Evolutionary conservation across 768 basidiomycete genomes (phyloP).

Genomic region (Mycena chlorophos): DNA sequence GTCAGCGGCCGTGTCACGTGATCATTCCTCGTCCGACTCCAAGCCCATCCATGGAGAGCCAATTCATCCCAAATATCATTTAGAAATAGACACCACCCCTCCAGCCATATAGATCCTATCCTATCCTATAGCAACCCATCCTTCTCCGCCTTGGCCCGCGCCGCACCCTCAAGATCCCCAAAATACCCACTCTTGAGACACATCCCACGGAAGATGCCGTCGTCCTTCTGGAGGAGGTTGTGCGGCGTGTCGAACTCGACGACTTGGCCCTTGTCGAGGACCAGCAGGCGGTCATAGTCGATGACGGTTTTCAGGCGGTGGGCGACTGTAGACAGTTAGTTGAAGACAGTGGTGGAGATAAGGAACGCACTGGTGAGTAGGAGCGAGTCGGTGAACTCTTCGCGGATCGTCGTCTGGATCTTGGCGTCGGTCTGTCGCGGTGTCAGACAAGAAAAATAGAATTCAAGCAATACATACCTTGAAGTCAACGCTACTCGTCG

Average conservation of each 20-base stretch:
- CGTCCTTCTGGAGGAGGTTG: slow-evolving; percentile 61
- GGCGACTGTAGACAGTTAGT: slow-evolving; percentile 48
- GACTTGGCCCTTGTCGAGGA: slow-evolving; percentile 74
- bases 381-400: slow-evolving; percentile 77
- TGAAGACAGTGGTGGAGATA: neutral
- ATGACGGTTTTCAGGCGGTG: slow-evolving; percentile 78
- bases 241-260: slow-evolving; percentile 73
- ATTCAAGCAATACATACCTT: neutral
- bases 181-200: slow-evolving; percentile 73
- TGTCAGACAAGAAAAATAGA: neutral
- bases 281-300: slow-evolving; percentile 77
- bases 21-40: too few species aligned
- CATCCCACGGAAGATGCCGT: slow-evolving; percentile 67
- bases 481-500: slow-evolving; percentile 85
- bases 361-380: slow-evolving; percentile 64
- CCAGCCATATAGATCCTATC: too few species aligned
- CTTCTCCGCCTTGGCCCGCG: slow-evolving; percentile 41
- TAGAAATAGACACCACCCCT: too few species aligned
- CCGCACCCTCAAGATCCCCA: slow-evolving; percentile 57
- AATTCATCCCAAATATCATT: too few species aligned
- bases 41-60: too few species aligned
- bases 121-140: slow-evolving; percentile 1
- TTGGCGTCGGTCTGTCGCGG: slow-evolving; percentile 82
- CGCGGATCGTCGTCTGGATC: slow-evolving; percentile 85
- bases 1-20: too few species aligned